phyloP scores from a whole-genome alignment of 331 rosid species.

The Quercus tomentella region DNA sequence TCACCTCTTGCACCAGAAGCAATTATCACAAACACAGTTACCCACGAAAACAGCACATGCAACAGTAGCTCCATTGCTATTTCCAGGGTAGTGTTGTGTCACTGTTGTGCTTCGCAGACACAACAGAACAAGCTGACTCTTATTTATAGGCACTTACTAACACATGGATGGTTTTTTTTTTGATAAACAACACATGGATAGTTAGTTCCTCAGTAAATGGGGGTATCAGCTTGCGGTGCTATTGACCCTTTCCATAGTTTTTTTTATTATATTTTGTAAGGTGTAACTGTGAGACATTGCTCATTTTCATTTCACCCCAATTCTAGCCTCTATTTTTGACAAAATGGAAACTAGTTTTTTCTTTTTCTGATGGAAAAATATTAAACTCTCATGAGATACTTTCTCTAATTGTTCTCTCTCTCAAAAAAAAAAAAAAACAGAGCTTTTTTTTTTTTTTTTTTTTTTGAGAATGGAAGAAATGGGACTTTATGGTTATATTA shows the following conservation, averaged over 20 bases:
- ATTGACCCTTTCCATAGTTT: background rate
- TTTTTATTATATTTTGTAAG: background rate
- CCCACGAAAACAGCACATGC: constrained; percentile 15
- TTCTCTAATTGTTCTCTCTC: too few relatives aligned
- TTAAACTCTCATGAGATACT: too few relatives aligned
- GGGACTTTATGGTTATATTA: too few relatives aligned
- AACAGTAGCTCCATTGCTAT: constrained; percentile 23
- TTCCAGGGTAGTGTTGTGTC: background rate
- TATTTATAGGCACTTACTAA: constrained; percentile 7
- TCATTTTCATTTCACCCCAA: background rate
- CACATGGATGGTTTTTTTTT: too few relatives aligned
- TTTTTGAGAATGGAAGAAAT: too few relatives aligned
- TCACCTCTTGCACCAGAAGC: constrained; percentile 12
- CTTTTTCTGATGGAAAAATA: too few relatives aligned
- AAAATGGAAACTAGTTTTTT: too few relatives aligned
- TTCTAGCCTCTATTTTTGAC: background rate
- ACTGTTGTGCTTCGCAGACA: constrained; percentile 1
- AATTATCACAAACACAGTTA: constrained; percentile 23
- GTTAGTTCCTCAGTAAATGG: background rate
- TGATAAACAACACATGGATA: too few relatives aligned
- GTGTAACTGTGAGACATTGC: background rate
- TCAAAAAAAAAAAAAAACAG: too few relatives aligned
- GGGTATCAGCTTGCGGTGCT: background rate
- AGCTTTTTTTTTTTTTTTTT: too few relatives aligned
- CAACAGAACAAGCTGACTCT: background rate